Evolutionary conservation across 1,284 basidiomycete species (phyloP).

Genomic region (Coniferiporia weirii): DNA sequence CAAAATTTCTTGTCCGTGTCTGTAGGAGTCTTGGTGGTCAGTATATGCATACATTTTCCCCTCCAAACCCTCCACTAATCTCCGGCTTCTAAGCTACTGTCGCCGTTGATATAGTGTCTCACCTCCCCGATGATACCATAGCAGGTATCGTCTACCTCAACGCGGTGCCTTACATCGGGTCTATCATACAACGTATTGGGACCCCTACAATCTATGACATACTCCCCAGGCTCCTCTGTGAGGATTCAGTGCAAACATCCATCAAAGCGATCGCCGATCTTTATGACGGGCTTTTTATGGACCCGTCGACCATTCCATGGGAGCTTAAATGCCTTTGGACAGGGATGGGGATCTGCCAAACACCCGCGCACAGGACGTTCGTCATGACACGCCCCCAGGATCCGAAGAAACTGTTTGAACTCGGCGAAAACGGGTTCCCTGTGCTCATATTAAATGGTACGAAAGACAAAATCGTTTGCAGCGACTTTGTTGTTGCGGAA

Average conservation of each 20-base stretch:
- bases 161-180: constrained; percentile 22
- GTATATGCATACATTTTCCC: not conserved
- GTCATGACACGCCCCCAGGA: constrained; percentile 20
- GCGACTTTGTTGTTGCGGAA: constrained; percentile 19
- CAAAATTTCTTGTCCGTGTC: not conserved
- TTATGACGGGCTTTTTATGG: constrained; percentile 20
- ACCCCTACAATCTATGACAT: constrained; percentile 20
- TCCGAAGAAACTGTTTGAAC: constrained; percentile 20
- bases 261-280: constrained; percentile 21
- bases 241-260: constrained; percentile 18
- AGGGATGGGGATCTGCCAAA: constrained; percentile 20
- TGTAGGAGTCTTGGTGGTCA: constrained; percentile 8
- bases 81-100: constrained; percentile 19
- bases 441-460: constrained; percentile 23
- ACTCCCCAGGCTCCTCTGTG: constrained; percentile 17
- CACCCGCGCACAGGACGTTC: constrained; percentile 16
- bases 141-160: constrained; percentile 22
- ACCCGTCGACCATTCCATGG: constrained; percentile 20
- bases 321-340: constrained; percentile 21
- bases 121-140: constrained; percentile 19
- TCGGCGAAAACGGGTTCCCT: constrained; percentile 22
- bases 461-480: constrained; percentile 21
- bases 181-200: constrained; percentile 16
- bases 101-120: constrained; percentile 22
- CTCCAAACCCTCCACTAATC: not conserved